Evolutionary conservation across 2,329 filamentous ascomycete species (phyloP).

Genomic region (Tolypocladium inflatum): DNA sequence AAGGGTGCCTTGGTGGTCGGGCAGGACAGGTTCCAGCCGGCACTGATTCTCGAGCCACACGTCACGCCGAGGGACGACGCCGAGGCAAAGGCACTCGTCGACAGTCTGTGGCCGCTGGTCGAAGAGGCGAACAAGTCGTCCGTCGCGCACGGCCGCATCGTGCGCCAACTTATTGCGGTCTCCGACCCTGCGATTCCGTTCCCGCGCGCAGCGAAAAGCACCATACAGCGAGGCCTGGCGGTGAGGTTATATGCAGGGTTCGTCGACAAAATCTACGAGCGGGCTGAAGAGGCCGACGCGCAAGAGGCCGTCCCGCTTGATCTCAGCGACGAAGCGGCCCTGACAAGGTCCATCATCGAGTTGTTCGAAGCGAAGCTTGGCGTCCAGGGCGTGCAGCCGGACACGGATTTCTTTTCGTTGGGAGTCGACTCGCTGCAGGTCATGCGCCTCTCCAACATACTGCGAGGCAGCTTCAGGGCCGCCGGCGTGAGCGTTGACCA

Average conservation of each 20-base stretch:
- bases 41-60: slow-evolving; percentile 35
- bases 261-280: slow-evolving; percentile 31
- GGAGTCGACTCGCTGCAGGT: slow-evolving; percentile 32
- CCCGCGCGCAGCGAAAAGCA: slow-evolving; percentile 33
- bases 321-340: slow-evolving; percentile 9
- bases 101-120: slow-evolving; percentile 32
- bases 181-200: slow-evolving; percentile 32
- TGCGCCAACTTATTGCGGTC: slow-evolving; percentile 27
- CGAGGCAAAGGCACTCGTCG: slow-evolving; percentile 21
- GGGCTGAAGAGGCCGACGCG: slow-evolving; percentile 6
- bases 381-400: slow-evolving; percentile 8
- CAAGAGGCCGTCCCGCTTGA: slow-evolving; percentile 6
- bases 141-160: slow-evolving; percentile 36
- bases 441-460: slow-evolving; percentile 11
- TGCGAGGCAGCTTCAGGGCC: slow-evolving; percentile 9
- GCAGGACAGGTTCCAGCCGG: slow-evolving; percentile 33
- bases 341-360: slow-evolving; percentile 14
- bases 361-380: slow-evolving; percentile 6
- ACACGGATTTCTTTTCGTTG: slow-evolving; percentile 26
- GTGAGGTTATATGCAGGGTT: slow-evolving; percentile 31
- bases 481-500: slow-evolving; percentile 7
- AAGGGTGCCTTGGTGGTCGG: slow-evolving; percentile 30
- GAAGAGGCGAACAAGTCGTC: slow-evolving; percentile 31
- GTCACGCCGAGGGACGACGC: slow-evolving; percentile 14
- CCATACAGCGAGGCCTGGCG: slow-evolving; percentile 29